Conservation (phyloP, 345 rosid species). For the Limnanthes douglasii region DNA sequence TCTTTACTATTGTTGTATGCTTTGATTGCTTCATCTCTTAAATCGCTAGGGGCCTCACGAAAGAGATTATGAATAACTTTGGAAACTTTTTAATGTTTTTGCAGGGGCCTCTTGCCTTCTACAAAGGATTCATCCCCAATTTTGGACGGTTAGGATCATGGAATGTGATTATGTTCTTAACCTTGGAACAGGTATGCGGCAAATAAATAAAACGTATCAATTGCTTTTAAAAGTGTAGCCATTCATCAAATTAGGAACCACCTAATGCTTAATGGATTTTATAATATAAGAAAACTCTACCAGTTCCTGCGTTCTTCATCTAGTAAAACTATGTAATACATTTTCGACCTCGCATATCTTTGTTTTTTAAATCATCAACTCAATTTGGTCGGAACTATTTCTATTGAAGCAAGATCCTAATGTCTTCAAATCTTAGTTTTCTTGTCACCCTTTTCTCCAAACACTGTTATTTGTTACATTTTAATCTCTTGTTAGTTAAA, state of each 20-base stretch:
- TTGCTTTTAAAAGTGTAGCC: too few relatives aligned
- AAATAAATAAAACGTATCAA: slow-evolving; percentile 11
- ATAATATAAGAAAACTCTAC: too few relatives aligned
- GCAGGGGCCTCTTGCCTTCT: slow-evolving; percentile 86
- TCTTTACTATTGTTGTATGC: not conserved
- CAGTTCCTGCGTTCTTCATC: slow-evolving; percentile 9
- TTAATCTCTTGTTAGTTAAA: too few relatives aligned
- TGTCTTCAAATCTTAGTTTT: too few relatives aligned
- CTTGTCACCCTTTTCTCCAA: too few relatives aligned
- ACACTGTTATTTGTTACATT: too few relatives aligned
- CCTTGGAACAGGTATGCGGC: slow-evolving; percentile 73
- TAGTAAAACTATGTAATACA: slow-evolving; percentile 11
- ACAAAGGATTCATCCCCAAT: slow-evolving; percentile 91
- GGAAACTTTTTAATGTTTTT: not conserved
- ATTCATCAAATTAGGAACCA: too few relatives aligned
- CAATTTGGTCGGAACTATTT: too few relatives aligned
- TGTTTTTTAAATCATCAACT: too few relatives aligned
- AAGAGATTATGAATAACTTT: too few relatives aligned
- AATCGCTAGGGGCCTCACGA: not conserved
- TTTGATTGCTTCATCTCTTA: not conserved
- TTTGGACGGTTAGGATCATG: slow-evolving; percentile 95
- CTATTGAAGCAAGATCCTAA: too few relatives aligned
- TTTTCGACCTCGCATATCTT: slow-evolving; percentile 6
- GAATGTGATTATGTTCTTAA: slow-evolving; percentile 95
- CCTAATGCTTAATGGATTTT: too few relatives aligned